Base-by-base conservation (phyloP, 805 yeast species). In the Metschnikowia henanensis region DNA sequence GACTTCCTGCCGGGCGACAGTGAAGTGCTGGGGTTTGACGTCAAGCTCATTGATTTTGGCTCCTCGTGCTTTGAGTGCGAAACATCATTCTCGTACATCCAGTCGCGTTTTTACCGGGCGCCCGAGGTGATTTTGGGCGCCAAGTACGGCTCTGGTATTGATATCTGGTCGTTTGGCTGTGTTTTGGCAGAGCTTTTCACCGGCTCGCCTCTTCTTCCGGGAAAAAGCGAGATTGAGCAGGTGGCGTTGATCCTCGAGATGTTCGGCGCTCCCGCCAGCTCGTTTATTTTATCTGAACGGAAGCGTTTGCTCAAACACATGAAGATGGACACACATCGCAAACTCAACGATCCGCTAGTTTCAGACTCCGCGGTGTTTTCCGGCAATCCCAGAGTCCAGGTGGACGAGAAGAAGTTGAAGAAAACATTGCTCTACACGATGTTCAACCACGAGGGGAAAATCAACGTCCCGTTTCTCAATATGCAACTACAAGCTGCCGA, bases 151-250 rank as follows among this genome's bases (percentile, higher is more conserved):
- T 59, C 61, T n/a, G 72, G 66, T 51, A 78, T 79, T 29, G 97
- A 89, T 61, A 88, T 95, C 87, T 89, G 96, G 89, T 87, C 96
- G 0, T 66, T 90, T 26, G 97, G 96, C 0, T 85, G 95, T 36
- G 83, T 89, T 6, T 68, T 83, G 37, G 53, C 55, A 2, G 57
- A 53, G 23, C 39, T 53, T n/a, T 53, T 45, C 34, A 41, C 55
- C 0, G 57, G 57, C 8, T 17, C 43, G 19, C 57, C 57, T 9
- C 26, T 53, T 6, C 41, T 53, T 10, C 54, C 57, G 1, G 57
- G 57, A 13, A 66, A 64, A 33, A 71, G 71, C 43, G 83, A 79
- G 49, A 58, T 65, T 23, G 80, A 76, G 35, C 73, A 79, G 35
- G 53, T 77, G 25, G 71, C 73, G 1, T 57, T 63, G 17, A 66